Evolutionary conservation across 2,329 filamentous ascomycete genomes (phyloP), one percentile per base, ranked within the genome.

Genomic region (Curvularia sp.): DNA sequence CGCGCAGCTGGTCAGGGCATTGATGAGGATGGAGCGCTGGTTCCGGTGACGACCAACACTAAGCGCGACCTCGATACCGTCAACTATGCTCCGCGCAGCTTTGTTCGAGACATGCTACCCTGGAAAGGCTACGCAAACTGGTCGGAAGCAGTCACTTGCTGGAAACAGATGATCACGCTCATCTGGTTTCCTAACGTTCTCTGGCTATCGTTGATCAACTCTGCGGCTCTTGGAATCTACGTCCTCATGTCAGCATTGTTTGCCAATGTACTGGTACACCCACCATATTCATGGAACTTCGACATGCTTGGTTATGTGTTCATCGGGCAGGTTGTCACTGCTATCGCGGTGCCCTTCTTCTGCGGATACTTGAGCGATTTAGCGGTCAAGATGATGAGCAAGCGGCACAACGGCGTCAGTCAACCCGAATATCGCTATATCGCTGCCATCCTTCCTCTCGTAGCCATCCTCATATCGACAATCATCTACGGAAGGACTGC

Each of bases 141-240:
- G 59, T 49, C 43, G 1, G 52, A 61, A 44, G 52, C 59, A 1
- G 56, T 61, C 18, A 44, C 44, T 26, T 61, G 59, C 43, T 61
- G 59, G 59, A 59, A 56, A 33, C 59, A 61, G 28, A 61, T 61
- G 59, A 46, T 59, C 31, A 52, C 59, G 12, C 53, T 61, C 18
- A 61, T 61, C 12, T 61, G 59, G 56, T 61, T 61, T 28, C 59
- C 59, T 20, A 61, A 61, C 49, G 55, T 61, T 28, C n/a, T 61
- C 8, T 61, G 59, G 56, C 26, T 59, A 15, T 48, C 49, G 7
- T 26, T 55, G 4, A 49, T 53, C 9, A 62, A 62, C 8, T 55
- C 53, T n/a, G 60, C 53, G 2, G 53, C 49, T 6, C 50, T 62
- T 7, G 60, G 60, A 7, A 53, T 60, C 12, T 62, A 62, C 35